Evolutionary conservation across 2,329 filamentous ascomycete genomes (phyloP), one percentile per base, ranked within the genome.

Genomic region (Aspergillus ruber): DNA sequence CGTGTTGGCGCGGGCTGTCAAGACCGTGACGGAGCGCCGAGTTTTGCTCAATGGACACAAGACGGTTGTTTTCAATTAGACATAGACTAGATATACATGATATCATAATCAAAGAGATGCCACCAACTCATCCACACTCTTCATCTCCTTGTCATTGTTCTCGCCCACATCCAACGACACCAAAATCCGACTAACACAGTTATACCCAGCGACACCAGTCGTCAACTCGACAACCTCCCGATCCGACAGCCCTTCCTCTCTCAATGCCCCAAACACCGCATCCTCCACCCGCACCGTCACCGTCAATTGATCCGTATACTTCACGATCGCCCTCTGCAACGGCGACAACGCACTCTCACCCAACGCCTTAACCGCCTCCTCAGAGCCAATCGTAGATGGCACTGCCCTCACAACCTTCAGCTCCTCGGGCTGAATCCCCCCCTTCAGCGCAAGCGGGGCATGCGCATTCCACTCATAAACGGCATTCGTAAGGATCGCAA

Each of bases 401-500:
- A 90, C 33, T 1, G 50, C 55, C 0, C 77, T 83, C 17, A 69
- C 70, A 1, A 72, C 73, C 2, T 81, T 78, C 12, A 90, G 45
- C 41, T 62, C 62, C n/a, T 53, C 60, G 1, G 60, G 55, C 20
- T 55, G 48, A 6, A 70, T 55, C 1, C 68, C 68, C 1, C 62
- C 67, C 47, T 66, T 67, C 47, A 73, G 45, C 1, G 68, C 75
- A 6, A 91, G 73, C 6, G 88, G 87, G 7, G 84, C 84, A 64
- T 95, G 89, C 49, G 87, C 81, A 33, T 74, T 80, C 88, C 88
- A 94, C 66, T 95, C 89, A 67, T 90, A 94, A 78, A 86, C 87
- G 1, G 89, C 89, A 23, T 76, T 66, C 65, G 91, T 94, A 54
- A 88, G 79, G 6, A 86, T 84, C 4, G 89, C 89, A 6, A 95